phyloP scores from a whole-genome alignment of 2,329 filamentous ascomycete species.

The Lecanosticta acicola region DNA sequence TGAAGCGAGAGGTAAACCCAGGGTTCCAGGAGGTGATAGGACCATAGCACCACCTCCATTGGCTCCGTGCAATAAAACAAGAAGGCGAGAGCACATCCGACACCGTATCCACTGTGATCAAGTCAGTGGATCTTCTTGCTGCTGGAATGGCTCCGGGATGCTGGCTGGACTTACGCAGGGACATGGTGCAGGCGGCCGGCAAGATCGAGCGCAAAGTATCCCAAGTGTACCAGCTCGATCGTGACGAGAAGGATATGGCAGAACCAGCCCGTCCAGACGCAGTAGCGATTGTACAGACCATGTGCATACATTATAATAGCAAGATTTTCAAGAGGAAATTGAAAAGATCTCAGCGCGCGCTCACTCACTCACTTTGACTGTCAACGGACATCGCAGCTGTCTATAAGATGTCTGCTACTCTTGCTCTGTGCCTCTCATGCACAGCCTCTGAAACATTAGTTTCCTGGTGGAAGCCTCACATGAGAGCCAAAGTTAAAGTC shows the following conservation, averaged over 20 bases:
- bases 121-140: too few species aligned
- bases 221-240: slow-evolving; percentile 3
- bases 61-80: slow-evolving; percentile 11
- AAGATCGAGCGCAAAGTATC: slow-evolving; percentile 5
- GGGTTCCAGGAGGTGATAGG: slow-evolving; percentile 15
- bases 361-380: too few species aligned
- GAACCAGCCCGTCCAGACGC: slow-evolving; percentile 10
- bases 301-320: slow-evolving; percentile 1
- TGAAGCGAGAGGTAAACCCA: slow-evolving; percentile 17
- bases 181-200: slow-evolving; percentile 2
- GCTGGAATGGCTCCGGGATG: background rate
- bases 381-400: too few species aligned
- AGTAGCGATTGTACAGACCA: slow-evolving; percentile 4
- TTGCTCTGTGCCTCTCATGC: too few species aligned
- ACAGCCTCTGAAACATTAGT: too few species aligned
- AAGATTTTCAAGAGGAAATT: background rate
- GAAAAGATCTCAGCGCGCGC: too few species aligned
- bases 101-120: slow-evolving; percentile 2
- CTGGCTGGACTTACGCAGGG: slow-evolving; percentile 1
- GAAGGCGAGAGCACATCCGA: slow-evolving; percentile 7
- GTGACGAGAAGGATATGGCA: slow-evolving; percentile 8
- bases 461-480: too few species aligned
- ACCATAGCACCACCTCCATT: slow-evolving; percentile 19
- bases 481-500: too few species aligned
- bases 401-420: too few species aligned